Evolutionary conservation across 441 rosid genomes (phyloP), one percentile per base, ranked within the genome.

Genomic region (Kokia cookei): DNA sequence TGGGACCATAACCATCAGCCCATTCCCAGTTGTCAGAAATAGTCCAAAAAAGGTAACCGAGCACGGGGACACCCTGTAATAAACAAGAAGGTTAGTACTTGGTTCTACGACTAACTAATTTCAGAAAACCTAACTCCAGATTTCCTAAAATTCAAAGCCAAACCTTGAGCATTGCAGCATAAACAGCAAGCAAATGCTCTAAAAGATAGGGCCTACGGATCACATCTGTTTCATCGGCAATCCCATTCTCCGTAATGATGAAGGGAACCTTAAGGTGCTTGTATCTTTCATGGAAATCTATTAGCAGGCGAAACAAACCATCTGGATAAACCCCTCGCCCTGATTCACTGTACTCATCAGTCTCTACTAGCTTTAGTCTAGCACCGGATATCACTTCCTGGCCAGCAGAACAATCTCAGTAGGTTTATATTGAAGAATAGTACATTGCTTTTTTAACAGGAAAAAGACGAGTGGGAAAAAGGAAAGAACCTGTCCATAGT

Each of bases 1-100:
- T 95, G 62, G 98, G 99, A 79, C 99, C 99, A 80, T 95, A 95
- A 40, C 99, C 99, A 84, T 95, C 97, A 65, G 99, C 99, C 99
- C 98, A 93, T 82, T 95, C 99, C 98, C 99, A 95, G 69, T 95
- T 95, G 81, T 93, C 99, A 14, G 99, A 95, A 68, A 89, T 88
- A 53, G 99, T 95, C 99, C 99, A 95, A 79, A 95, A 95, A 9
- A 93, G 50, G 85, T 93, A 92, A 78, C 98, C 98, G 59, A 91
- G 82, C 75, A 92, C 90, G 19, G 89, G 96, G 58, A 94, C 89
- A 69, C 97, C 98, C 97, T 94, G 80, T 48, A 57, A 77, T 77
- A 42, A 80, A 74, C n/a, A 37, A 74, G 12, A 66, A 26, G 71
- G 29, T 67, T 50, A 48, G 24, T 43, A 55, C 50, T 50, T 8